A percentile compares a stretch with the other conserved stretches of the same genome.
Evolutionary conservation across 2,329 filamentous ascomycete genomes (phyloP).

Genomic region (Fusarium staphyleae): DNA sequence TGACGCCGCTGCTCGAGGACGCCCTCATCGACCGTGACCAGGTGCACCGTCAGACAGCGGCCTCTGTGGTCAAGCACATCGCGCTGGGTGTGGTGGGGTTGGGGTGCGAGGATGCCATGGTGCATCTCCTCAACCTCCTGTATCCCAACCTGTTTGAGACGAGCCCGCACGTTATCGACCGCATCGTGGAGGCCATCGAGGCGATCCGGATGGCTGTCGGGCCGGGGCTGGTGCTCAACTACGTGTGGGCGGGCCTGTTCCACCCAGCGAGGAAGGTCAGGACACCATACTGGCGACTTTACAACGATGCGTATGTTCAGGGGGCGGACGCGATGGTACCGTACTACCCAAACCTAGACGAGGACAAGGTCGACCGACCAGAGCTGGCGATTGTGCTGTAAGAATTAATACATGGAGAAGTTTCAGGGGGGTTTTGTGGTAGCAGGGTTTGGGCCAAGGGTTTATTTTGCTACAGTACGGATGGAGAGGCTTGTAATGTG

Average conservation of each 20-base stretch:
- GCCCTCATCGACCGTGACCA: constrained; percentile 97
- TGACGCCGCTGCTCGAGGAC: constrained; percentile 93
- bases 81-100: constrained; percentile 96
- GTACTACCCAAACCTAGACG: constrained; percentile 88
- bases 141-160: constrained; percentile 99
- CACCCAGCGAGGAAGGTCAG: constrained; percentile 95
- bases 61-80: constrained; percentile 96
- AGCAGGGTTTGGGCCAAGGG: constrained; percentile 23
- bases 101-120: constrained; percentile 97
- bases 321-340: constrained; percentile 94
- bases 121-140: constrained; percentile 93
- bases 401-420: constrained; percentile 38
- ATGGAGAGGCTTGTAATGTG: constrained; percentile 38
- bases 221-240: constrained; percentile 93
- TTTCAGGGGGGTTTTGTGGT: constrained; percentile 12
- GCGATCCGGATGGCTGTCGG: constrained; percentile 93
- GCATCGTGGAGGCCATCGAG: constrained; percentile 96
- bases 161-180: constrained; percentile 96
- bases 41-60: constrained; percentile 95
- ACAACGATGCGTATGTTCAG: constrained; percentile 97
- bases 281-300: constrained; percentile 93
- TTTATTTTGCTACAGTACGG: constrained; percentile 20
- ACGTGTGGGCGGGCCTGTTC: constrained; percentile 97
- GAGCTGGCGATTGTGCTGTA: constrained; percentile 86
- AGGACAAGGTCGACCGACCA: constrained; percentile 78